Conservation (phyloP, 2,329 filamentous ascomycete genomes). For the Colletotrichum truncatum region DNA sequence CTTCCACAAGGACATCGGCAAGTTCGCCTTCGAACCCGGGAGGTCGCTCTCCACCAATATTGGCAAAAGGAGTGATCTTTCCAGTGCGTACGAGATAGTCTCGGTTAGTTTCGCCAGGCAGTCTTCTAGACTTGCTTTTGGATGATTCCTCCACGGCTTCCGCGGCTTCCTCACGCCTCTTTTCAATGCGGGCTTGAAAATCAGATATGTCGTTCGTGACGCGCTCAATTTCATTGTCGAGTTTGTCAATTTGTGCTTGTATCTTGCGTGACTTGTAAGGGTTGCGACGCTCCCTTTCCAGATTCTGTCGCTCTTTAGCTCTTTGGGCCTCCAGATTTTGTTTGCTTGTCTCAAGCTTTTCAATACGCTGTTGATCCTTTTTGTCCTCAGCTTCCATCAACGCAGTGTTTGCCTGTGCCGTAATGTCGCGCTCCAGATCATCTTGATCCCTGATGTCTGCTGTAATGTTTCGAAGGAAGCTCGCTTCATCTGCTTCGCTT, state of each 20-base stretch:
- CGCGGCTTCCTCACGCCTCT: constrained; percentile 69
- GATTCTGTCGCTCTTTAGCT: constrained; percentile 58
- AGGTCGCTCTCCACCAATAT: constrained; percentile 72
- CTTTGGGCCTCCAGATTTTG: constrained; percentile 73
- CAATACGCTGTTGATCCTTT: constrained; percentile 69
- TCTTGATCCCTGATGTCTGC: constrained; percentile 81
- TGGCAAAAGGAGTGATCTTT: constrained; percentile 96
- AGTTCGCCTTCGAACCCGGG: constrained; percentile 74
- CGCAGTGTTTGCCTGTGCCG: constrained; percentile 66
- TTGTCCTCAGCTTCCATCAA: constrained; percentile 71
- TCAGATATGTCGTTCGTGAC: constrained; percentile 79
- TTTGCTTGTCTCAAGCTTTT: constrained; percentile 62
- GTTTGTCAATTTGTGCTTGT: constrained; percentile 71
- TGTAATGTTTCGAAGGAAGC: constrained; percentile 19
- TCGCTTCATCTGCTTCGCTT: constrained; percentile 6
- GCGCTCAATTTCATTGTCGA: constrained; percentile 71
- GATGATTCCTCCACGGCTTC: constrained; percentile 52
- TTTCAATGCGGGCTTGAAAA: constrained; percentile 82
- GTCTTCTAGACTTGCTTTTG: constrained; percentile 62
- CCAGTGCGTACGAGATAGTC: constrained; percentile 95
- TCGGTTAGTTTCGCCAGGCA: constrained; percentile 83
- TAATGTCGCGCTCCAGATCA: constrained; percentile 89
- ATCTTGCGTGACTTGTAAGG: constrained; percentile 64
- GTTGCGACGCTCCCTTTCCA: constrained; percentile 53
- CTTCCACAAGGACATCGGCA: constrained; percentile 81